A percentile compares a stretch with the other conserved stretches of the same genome.
Conservation (phyloP, 257 asterid species). For the Salvia hispanica region DNA sequence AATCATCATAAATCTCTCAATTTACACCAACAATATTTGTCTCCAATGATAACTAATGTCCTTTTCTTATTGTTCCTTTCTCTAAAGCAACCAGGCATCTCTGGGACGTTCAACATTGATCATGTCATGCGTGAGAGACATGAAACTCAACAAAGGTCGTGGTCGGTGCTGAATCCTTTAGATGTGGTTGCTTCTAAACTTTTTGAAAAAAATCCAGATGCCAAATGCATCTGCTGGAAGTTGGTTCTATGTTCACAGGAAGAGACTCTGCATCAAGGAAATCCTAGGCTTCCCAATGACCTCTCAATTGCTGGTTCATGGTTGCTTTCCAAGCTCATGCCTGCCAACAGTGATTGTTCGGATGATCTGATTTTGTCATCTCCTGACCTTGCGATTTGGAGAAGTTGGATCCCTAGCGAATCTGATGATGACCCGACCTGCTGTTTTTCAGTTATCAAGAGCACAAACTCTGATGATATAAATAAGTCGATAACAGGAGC, state of each 20-base stretch:
- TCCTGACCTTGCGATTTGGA: constrained; percentile 76
- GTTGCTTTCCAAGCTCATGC: constrained; percentile 80
- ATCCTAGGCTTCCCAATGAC: constrained; percentile 37
- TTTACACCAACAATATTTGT: not conserved
- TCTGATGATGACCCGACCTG: constrained; percentile 50
- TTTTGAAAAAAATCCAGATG: constrained; percentile 54
- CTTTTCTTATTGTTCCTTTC: constrained; percentile 19
- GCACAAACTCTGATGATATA: constrained; percentile 41
- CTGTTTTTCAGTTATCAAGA: constrained; percentile 76
- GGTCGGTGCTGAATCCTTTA: constrained; percentile 79
- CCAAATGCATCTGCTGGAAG: constrained; percentile 93
- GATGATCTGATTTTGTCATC: constrained; percentile 58
- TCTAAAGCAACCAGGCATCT: constrained; percentile 52
- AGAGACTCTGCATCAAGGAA: constrained; percentile 28
- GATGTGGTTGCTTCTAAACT: constrained; percentile 70
- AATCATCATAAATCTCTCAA: constrained; percentile 3
- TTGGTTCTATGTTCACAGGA: constrained; percentile 60
- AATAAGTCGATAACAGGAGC: constrained; percentile 60
- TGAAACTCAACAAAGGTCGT: constrained; percentile 60
- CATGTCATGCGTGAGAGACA: constrained; percentile 60
- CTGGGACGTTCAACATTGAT: constrained; percentile 58
- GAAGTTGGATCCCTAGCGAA: constrained; percentile 56
- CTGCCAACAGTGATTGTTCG: constrained; percentile 35
- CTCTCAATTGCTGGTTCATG: constrained; percentile 54
- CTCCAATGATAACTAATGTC: constrained; percentile 17